Base-by-base conservation (phyloP, 495 filamentous ascomycete genomes). In the Penicillium paxilli region DNA sequence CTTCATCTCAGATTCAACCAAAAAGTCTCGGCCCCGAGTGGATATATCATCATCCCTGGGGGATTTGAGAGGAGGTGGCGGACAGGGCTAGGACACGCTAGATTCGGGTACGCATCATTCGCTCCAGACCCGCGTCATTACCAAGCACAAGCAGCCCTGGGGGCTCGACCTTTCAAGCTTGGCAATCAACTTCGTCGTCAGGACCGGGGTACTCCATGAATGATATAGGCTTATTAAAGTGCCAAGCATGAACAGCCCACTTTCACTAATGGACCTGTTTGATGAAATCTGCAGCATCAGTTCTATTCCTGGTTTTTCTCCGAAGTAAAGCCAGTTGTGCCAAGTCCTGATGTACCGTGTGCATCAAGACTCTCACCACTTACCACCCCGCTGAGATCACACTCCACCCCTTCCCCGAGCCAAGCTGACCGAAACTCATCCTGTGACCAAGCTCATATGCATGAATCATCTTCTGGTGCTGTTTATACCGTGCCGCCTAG, bases 71-170 rank as follows among this genome's bases (percentile, higher is more conserved):
- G n/a, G n/a, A 11, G 26, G 33, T 37, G n/a, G 33, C 33, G 6
- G 40, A 14, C 30, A 12, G 21, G 10, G n/a, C 20, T 23, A 42
- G 40, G 40, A 20, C 40, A 46, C 17, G 25, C 20, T 11, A 25
- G 42, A 16, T 16, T 16, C 40, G 40, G 40, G 40, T 14, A 49
- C 54, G 52, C 22, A 57, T 33, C 24, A 41, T 16, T 48, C 55
- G 48, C 30, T 56, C 53, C 58, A 60, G 58, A 54, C 53, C 49
- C 17, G n/a, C 37, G 16, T 17, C 23, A 63, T 65, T 65, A 65
- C 55, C 59, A 63, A 63, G 52, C 59, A 59, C 20, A 63, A 63
- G 52, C 59, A 59, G 17, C 35, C n/a, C 8, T 37, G 23, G 20
- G 55, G 62, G 30, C 62, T 65, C 62, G 59, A 54, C 55, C 55